Base-by-base conservation (phyloP, 2,329 filamentous ascomycete species). In the Parascedosporium putredinis region DNA sequence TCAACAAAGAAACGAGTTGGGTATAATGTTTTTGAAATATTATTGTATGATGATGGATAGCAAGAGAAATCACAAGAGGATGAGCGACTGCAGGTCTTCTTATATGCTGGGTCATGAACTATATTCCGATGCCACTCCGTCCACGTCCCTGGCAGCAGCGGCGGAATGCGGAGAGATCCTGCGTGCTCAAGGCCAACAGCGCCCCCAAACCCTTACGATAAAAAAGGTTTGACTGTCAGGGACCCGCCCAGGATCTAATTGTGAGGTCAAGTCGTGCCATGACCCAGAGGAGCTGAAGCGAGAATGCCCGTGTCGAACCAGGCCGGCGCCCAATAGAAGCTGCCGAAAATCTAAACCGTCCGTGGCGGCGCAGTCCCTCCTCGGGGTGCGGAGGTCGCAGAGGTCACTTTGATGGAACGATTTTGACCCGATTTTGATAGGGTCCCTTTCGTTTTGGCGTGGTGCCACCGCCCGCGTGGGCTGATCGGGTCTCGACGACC, bases 41-140 rank as follows among this genome's bases (percentile, higher is more conserved):
- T n/a, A n/a, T n/a, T 42, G 16, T 42, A 42, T 42, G 38, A 42
- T 42, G 38, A 42, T 42, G 18, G n/a, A 42, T 24, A 42, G n/a
- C 20, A 42, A 42, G 14, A 42, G 9, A 20, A 16, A 20, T 5
- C 20, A 5, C 38, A 16, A 42, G n/a, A 22, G 18, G 20, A 42
- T 10, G 38, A 20, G 38, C 20, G 12, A 16, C 38, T 42, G 38
- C 38, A 42, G 16, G 38, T 20, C 16, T 20, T 22, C 18, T 42
- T 42, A 42, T 42, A 42, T 42, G 23, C 18, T 20, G 12, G 12
- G 18, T 20, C 20, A 20, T 6, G 23, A 42, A 42, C 16, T 42
- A 42, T 20, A 42, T 23, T 20, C 38, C 18, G 22, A 5, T 20
- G 20, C n/a, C 20, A 42, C 20, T 10, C 23, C 38, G 38, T 20